Conservation (phyloP, 1,139 yeast genomes). For the Debaryomyces fabryi region DNA sequence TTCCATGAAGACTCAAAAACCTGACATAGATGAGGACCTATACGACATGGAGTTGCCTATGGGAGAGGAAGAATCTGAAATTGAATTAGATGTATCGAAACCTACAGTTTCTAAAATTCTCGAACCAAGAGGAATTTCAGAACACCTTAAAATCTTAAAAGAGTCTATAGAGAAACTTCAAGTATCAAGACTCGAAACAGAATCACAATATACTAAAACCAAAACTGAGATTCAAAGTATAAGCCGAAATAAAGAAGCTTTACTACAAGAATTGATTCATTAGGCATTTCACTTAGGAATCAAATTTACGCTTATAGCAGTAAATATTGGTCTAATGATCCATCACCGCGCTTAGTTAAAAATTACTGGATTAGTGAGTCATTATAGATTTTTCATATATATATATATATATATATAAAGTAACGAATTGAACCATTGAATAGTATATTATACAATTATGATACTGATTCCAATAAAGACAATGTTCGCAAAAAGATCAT, state of each 20-base stretch:
- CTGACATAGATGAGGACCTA: conserved; percentile 17
- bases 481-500: conserved; percentile 8
- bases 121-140: background rate
- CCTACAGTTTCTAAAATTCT: background rate
- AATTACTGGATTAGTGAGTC: conserved; percentile 28
- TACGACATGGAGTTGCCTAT: conserved; percentile 27
- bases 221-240: background rate
- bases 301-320: background rate
- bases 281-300: background rate
- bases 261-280: background rate
- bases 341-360: conserved; percentile 25
- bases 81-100: background rate
- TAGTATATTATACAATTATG: background rate
- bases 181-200: background rate
- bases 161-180: background rate
- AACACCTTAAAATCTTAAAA: conserved; percentile 3
- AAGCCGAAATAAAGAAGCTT: background rate
- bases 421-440: conserved; percentile 4
- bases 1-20: background rate
- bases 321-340: conserved; percentile 14
- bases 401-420: conserved; percentile 5
- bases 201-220: background rate
- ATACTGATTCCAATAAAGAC: conserved; percentile 6
- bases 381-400: conserved; percentile 10
- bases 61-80: conserved; percentile 12